Evolutionary conservation across 495 filamentous ascomycete species (phyloP).

Genomic region (Cenococcum geophilum): DNA sequence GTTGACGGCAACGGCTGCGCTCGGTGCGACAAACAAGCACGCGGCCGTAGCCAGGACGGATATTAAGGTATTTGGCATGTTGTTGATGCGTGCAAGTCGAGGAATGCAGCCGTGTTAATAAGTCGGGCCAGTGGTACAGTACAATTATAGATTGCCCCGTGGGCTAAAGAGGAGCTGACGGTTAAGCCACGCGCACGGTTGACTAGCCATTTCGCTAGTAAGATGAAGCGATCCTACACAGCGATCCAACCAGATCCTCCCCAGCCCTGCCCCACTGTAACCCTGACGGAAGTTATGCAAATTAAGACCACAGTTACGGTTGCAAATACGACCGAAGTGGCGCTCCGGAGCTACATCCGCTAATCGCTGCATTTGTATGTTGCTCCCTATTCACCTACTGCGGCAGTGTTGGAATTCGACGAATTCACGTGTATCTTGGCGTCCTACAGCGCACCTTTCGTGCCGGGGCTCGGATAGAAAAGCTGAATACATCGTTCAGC

Average conservation of each 20-base stretch:
- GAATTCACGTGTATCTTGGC: too few relatives aligned
- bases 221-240: neutral
- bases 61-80: conserved; percentile 1
- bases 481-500: too few relatives aligned
- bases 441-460: too few relatives aligned
- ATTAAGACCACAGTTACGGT: too few relatives aligned
- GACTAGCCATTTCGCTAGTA: neutral
- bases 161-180: neutral
- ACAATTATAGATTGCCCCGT: neutral
- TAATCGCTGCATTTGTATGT: too few relatives aligned
- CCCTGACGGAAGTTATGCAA: neutral
- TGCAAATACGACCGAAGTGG: too few relatives aligned
- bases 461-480: too few relatives aligned
- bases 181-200: neutral
- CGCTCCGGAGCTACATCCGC: too few relatives aligned
- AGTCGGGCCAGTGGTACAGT: neutral
- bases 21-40: conserved; percentile 6
- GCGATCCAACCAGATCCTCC: neutral
- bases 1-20: conserved; percentile 45
- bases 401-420: too few relatives aligned
- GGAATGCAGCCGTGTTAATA: neutral
- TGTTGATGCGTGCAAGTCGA: neutral
- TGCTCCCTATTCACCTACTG: too few relatives aligned
- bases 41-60: conserved; percentile 15
- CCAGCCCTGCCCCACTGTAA: neutral